phyloP scores from a whole-genome alignment of 306 rosid species.

The Oxytropis ochrocephala region DNA sequence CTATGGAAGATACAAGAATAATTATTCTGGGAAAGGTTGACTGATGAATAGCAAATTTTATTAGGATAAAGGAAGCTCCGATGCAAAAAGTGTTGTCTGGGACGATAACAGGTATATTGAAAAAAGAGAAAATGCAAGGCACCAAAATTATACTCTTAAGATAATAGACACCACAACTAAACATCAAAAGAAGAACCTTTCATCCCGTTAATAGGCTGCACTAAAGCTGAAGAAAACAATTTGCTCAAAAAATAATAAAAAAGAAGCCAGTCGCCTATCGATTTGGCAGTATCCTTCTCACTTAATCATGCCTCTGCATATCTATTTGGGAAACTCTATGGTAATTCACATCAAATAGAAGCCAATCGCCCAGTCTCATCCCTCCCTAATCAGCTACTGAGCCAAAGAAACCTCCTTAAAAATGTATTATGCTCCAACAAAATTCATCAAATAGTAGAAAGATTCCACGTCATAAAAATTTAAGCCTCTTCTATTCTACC shows the following conservation, averaged over 20 bases:
- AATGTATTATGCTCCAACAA: neutral
- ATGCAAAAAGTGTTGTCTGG: neutral
- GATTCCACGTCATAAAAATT: neutral
- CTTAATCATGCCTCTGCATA: neutral
- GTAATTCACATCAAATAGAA: neutral
- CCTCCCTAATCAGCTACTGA: neutral
- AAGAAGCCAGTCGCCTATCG: no score
- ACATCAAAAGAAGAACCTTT: neutral
- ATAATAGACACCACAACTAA: neutral
- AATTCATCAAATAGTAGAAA: neutral
- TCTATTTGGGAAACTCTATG: neutral
- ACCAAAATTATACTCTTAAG: neutral
- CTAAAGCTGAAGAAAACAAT: neutral
- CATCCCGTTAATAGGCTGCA: neutral
- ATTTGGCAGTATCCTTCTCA: neutral
- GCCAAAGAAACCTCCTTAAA: neutral
- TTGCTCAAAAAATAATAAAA: neutral
- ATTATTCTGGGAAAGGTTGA: neutral
- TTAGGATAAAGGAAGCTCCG: neutral
- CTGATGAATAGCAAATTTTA: neutral
- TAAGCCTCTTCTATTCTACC: neutral
- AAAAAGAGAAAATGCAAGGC: neutral
- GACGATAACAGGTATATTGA: neutral
- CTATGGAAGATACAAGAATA: conserved; percentile 7
- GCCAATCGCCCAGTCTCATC: neutral